Evolutionary conservation across 106 monocot species (phyloP).

Genomic region (Dactylorhiza incarnata): DNA sequence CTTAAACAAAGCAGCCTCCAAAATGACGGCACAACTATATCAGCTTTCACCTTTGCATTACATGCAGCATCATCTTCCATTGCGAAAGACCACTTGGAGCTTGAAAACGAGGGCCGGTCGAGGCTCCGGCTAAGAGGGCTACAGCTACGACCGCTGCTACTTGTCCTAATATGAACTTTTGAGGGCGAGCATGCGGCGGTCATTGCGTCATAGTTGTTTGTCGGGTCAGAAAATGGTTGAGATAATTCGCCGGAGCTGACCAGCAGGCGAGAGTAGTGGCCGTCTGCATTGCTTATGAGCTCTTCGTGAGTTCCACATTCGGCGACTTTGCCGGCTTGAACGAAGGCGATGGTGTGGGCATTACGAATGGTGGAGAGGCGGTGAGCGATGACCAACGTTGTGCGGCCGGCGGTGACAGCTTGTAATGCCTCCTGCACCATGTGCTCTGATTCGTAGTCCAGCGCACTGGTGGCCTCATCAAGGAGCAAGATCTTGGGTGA

Average conservation of each 20-base stretch:
- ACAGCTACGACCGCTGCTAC: neutral
- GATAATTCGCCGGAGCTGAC: no score
- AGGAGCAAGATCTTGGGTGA: slow-evolving; percentile 47
- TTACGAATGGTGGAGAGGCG: slow-evolving; percentile 54
- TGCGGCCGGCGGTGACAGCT: slow-evolving; percentile 37
- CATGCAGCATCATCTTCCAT: neutral
- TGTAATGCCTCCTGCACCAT: slow-evolving; percentile 56
- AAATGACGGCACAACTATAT: neutral
- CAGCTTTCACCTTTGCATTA: neutral
- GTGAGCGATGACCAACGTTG: slow-evolving; percentile 57
- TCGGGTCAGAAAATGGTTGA: no score
- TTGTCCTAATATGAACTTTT: neutral
- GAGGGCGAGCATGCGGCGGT: neutral
- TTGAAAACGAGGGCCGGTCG: neutral
- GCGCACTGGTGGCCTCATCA: slow-evolving; percentile 55
- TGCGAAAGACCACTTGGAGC: neutral
- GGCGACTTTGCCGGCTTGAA: slow-evolving; percentile 28
- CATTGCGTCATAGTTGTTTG: neutral
- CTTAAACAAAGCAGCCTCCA: neutral
- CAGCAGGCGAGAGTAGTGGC: no score
- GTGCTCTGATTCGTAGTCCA: slow-evolving; percentile 52
- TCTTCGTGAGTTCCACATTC: slow-evolving; percentile 42
- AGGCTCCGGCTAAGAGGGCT: neutral
- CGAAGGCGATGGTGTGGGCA: slow-evolving; percentile 39
- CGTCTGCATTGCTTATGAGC: slow-evolving; percentile 22